phyloP scores from a whole-genome alignment of 495 filamentous ascomycete genomes.

The Podospora fimiseda region DNA sequence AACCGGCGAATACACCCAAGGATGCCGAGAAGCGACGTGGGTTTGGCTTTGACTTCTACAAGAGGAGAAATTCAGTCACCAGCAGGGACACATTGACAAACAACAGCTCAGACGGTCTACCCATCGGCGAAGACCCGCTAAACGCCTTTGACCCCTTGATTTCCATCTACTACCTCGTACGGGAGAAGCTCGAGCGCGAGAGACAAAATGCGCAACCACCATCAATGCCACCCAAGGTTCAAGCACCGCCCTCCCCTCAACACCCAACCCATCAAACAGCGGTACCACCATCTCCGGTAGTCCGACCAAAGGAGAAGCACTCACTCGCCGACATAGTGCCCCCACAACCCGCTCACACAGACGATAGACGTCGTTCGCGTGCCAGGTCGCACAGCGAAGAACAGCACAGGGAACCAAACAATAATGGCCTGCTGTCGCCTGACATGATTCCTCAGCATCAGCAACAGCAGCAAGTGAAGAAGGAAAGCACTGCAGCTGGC shows the following conservation, averaged over 20 bases:
- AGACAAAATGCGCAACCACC: slow-evolving; percentile 26
- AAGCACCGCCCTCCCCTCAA: slow-evolving; percentile 23
- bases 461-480: slow-evolving; percentile 42
- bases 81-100: slow-evolving; percentile 88
- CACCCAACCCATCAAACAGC: slow-evolving; percentile 10
- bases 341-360: slow-evolving; percentile 89
- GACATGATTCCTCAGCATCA: slow-evolving; percentile 47
- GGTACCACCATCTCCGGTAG: slow-evolving; percentile 37
- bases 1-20: slow-evolving; percentile 49
- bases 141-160: slow-evolving; percentile 92
- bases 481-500: slow-evolving; percentile 82
- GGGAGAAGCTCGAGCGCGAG: slow-evolving; percentile 88
- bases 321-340: slow-evolving; percentile 62
- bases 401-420: slow-evolving; percentile 70
- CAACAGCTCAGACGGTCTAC: slow-evolving; percentile 75
- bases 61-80: slow-evolving; percentile 77
- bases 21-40: slow-evolving; percentile 76
- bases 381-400: slow-evolving; percentile 95
- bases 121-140: slow-evolving; percentile 76
- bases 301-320: slow-evolving; percentile 33
- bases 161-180: slow-evolving; percentile 92
- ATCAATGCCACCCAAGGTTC: slow-evolving; percentile 20
- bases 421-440: slow-evolving; percentile 59
- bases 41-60: slow-evolving; percentile 94
- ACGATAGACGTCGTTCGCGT: slow-evolving; percentile 73